A percentile compares a stretch with the other conserved stretches of the same genome.
phyloP scores from a whole-genome alignment of 306 rosid species.

The Casuarina cunninghamiana region DNA sequence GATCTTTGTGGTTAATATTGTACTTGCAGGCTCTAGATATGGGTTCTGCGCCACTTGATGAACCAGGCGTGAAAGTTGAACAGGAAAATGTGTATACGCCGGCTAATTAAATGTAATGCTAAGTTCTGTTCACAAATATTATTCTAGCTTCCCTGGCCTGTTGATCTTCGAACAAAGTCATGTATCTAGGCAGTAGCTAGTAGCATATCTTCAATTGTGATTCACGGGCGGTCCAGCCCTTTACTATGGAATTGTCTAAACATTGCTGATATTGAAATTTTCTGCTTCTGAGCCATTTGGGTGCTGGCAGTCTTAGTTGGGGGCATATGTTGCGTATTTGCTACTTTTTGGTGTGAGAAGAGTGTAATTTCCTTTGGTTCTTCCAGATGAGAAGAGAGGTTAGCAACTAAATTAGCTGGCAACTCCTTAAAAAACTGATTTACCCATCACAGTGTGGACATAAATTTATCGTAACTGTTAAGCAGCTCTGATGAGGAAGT shows the following conservation, averaged over 20 bases:
- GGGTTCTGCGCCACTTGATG: slow-evolving; percentile 47
- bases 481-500: not conserved
- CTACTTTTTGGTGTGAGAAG: not conserved
- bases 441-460: not conserved
- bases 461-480: not conserved
- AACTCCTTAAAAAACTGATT: not conserved
- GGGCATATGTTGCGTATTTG: not conserved
- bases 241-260: not conserved
- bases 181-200: slow-evolving; percentile 14
- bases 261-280: not conserved
- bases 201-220: slow-evolving; percentile 1
- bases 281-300: too few species aligned
- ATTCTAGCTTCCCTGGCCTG: slow-evolving; percentile 19
- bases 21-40: slow-evolving; percentile 66
- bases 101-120: slow-evolving; percentile 43
- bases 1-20: not conserved
- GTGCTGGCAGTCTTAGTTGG: not conserved
- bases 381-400: not conserved
- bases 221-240: not conserved
- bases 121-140: slow-evolving; percentile 3
- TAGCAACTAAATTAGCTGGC: not conserved
- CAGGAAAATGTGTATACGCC: slow-evolving; percentile 52
- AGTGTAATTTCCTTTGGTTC: not conserved
- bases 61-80: slow-evolving; percentile 59
- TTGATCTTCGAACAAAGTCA: slow-evolving; percentile 21